Evolutionary conservation across 345 rosid genomes (phyloP).

Genomic region (Xanthoceras sorbifolium): DNA sequence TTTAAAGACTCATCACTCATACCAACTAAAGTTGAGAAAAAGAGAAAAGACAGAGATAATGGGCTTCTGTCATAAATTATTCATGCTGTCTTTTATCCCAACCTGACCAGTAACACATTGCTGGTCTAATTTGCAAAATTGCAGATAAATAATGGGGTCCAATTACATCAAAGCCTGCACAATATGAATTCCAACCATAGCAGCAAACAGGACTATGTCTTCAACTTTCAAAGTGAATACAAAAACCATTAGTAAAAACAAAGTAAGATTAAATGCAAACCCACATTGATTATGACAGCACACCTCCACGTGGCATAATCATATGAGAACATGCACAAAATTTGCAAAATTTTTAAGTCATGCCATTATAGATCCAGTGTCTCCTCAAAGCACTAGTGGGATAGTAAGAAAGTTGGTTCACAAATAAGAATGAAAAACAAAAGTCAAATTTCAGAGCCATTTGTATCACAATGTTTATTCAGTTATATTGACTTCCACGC

Average conservation of each 20-base stretch:
- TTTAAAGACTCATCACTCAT: not conserved
- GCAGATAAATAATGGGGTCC: not conserved
- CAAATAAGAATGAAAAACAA: not conserved
- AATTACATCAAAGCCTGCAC: not conserved
- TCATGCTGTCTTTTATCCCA: not conserved
- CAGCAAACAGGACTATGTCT: not conserved
- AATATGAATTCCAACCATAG: not conserved
- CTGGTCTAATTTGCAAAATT: constrained; percentile 5
- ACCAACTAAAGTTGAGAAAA: not conserved
- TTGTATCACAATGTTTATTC: not conserved
- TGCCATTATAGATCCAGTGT: not conserved
- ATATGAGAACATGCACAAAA: not conserved
- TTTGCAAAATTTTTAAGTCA: not conserved
- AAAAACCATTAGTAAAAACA: not conserved
- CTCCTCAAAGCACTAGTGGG: not conserved
- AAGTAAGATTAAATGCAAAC: not conserved
- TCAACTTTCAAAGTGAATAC: not conserved
- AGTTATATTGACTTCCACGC: not conserved
- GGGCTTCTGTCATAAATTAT: not conserved
- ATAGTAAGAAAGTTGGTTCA: not conserved
- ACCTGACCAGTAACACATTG: not conserved
- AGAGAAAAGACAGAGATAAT: not conserved
- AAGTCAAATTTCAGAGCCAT: not conserved
- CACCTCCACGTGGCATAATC: not conserved
- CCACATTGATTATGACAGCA: not conserved